phyloP scores from a whole-genome alignment of 2,329 filamentous ascomycete species.

The Diaporthe amygdali region DNA sequence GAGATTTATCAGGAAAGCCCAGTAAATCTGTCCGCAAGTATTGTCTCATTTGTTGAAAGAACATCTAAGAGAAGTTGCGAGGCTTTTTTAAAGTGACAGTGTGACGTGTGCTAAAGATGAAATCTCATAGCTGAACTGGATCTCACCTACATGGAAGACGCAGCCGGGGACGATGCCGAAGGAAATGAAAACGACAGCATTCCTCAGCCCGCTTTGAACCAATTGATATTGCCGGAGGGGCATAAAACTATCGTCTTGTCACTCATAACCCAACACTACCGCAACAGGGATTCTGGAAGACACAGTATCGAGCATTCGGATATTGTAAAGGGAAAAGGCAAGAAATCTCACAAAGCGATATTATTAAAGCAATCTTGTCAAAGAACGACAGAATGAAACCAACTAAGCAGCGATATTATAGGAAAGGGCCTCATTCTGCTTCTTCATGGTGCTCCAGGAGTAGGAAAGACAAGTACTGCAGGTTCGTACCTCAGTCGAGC shows the following conservation, averaged over 20 bases:
- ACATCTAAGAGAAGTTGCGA: too few relatives aligned
- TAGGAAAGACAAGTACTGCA: slow-evolving; percentile 40
- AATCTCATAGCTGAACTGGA: not conserved
- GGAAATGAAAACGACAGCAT: not conserved
- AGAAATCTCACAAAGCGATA: slow-evolving; percentile 20
- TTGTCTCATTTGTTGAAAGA: too few relatives aligned
- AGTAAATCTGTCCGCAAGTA: too few relatives aligned
- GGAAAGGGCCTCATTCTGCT: slow-evolving; percentile 39
- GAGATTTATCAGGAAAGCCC: too few relatives aligned
- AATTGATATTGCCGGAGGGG: slow-evolving; percentile 30
- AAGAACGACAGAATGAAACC: too few relatives aligned
- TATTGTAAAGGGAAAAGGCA: slow-evolving; percentile 39
- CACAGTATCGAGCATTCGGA: slow-evolving; percentile 31
- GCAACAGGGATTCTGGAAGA: slow-evolving; percentile 29
- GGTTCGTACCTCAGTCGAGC: slow-evolving; percentile 19
- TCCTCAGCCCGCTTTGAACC: slow-evolving; percentile 31
- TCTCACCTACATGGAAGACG: not conserved
- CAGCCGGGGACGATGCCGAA: not conserved
- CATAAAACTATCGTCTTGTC: slow-evolving; percentile 36
- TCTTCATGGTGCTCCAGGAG: slow-evolving; percentile 38
- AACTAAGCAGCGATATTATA: not conserved
- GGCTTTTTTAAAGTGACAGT: not conserved
- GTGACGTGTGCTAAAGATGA: not conserved
- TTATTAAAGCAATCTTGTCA: too few relatives aligned
- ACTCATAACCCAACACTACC: slow-evolving; percentile 38